Conservation (phyloP, 345 rosid genomes). For the Salix brachista region DNA sequence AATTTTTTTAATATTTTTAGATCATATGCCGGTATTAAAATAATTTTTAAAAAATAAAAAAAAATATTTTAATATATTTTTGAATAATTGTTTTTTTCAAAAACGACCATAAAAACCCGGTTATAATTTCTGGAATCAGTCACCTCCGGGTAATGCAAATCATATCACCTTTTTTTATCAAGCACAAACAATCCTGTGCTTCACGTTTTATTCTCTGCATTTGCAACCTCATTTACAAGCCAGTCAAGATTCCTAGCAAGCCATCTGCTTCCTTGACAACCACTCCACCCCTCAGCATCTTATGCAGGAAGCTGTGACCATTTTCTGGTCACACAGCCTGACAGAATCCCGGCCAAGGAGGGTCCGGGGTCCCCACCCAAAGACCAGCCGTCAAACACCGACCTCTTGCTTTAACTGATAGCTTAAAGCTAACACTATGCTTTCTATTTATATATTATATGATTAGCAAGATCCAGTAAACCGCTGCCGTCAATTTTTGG, state of each 20-base stretch:
- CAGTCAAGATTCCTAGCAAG: conserved; percentile 3
- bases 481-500: no score
- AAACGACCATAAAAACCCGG: no score
- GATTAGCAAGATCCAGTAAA: not conserved
- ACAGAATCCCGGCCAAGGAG: not conserved
- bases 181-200: conserved; percentile 1
- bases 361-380: not conserved
- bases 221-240: not conserved
- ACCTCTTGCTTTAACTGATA: conserved; percentile 8
- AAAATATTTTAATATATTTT: no score
- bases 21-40: no score
- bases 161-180: not conserved
- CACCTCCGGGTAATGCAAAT: not conserved
- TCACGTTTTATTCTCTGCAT: not conserved
- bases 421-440: not conserved
- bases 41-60: no score
- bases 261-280: not conserved
- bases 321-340: not conserved
- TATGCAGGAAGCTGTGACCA: not conserved
- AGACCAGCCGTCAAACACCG: not conserved
- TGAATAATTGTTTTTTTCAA: no score
- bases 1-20: no score
- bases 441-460: not conserved
- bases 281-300: conserved; percentile 1
- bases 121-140: no score